Evolutionary conservation across 2,329 filamentous ascomycete genomes (phyloP), one percentile per base, ranked within the genome.

Genomic region (Pseudogymnoascus sp.): DNA sequence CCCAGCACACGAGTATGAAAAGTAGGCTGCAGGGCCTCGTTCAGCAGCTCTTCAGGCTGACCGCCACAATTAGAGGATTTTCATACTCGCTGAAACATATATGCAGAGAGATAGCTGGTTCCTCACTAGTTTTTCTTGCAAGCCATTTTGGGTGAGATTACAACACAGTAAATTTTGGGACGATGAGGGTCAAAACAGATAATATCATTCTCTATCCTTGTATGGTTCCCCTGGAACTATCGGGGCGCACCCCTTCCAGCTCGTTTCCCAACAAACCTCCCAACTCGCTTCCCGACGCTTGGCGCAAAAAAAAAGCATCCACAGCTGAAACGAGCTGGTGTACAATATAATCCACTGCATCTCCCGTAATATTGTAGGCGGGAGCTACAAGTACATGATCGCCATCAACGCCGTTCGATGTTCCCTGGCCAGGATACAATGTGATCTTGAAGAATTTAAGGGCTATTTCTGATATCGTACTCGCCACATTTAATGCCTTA

Each of bases 371-470:
- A 65, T 79, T 84, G 71, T 83, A 88, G 3, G 84, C 77, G n/a
- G 86, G 86, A 8, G 83, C 79, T 17, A 88, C 67, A 33, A 88
- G 75, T 47, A 87, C 74, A 71, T 87, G 83, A 67, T 88, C 85
- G 3, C 85, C 85, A 5, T 68, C 71, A 13, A 71, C 69, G 9
- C 84, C 84, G 67, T 84, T 69, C 3, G 75, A 80, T 5, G 79
- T 81, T 7, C 85, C 85, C 4, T 75, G 76, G 5, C 82, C 82
- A 11, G 79, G 78, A 67, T 87, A 88, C n/a, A 87, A 68, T 3
- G 79, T 79, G 64, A 88, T 81, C 60, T 76, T 77, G 15, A 69
- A 63, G 2, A 68, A 68, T 36, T 11, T 5, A 60, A 73, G 66
- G 5, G 70, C 73, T 7, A 76, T 76, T 58, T 83, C 77, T 64